These are phyloP conservation scores for Gonium pectorale DNA, from an alignment of 139 green algal genomes.

Conservation along the genomic window DNA sequence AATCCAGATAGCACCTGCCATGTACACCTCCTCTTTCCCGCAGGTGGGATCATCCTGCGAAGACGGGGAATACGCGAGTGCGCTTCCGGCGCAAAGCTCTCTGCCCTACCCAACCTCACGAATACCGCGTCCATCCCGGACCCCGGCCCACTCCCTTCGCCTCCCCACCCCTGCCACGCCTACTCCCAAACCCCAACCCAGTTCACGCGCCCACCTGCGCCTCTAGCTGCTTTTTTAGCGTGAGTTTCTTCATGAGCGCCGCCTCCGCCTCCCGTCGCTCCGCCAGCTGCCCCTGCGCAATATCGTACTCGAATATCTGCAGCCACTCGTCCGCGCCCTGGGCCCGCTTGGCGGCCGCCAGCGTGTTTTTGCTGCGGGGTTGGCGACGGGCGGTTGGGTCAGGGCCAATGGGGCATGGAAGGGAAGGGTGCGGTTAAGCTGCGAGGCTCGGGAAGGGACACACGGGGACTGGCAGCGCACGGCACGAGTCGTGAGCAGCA, in stretches of 20 bases:
- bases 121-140: not conserved
- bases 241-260: not conserved
- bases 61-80: too few species aligned
- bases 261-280: slow-evolving; percentile 3
- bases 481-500: too few species aligned
- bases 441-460: too few species aligned
- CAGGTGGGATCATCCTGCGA: too few species aligned
- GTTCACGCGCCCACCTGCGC: not conserved
- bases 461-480: too few species aligned
- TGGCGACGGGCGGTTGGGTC: not conserved
- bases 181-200: too few species aligned
- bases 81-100: too few species aligned
- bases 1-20: too few species aligned
- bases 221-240: slow-evolving; percentile 12
- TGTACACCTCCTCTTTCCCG: too few species aligned
- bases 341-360: not conserved
- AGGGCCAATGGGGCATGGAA: not conserved
- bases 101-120: too few species aligned
- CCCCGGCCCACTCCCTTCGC: not conserved
- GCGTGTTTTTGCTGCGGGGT: not conserved
- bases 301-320: slow-evolving; percentile 10
- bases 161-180: not conserved
- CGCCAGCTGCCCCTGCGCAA: not conserved
- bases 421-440: not conserved
- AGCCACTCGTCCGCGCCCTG: slow-evolving; percentile 26